phyloP scores from a whole-genome alignment of 345 rosid species.

The Syzygium aqueum region DNA sequence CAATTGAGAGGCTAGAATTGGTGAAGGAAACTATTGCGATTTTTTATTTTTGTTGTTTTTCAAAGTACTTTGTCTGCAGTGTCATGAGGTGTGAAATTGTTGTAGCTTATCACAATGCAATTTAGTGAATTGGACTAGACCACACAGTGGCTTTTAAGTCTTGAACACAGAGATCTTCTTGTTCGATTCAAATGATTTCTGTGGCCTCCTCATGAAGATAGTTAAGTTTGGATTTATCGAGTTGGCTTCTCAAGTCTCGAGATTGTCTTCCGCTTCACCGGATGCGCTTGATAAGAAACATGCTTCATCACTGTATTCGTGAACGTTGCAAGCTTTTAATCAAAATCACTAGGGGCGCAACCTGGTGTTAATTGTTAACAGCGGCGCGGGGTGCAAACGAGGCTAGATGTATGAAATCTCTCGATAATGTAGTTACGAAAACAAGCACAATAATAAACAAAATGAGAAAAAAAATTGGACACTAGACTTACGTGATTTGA shows the following conservation, averaged over 20 bases:
- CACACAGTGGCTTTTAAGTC: background rate
- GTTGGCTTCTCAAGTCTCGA: background rate
- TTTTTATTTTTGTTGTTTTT: background rate
- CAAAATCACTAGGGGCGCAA: background rate
- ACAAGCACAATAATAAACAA: too few relatives aligned
- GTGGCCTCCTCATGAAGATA: background rate
- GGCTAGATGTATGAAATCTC: too few relatives aligned
- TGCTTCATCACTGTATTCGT: background rate
- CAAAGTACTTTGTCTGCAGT: too few relatives aligned
- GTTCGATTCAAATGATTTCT: background rate
- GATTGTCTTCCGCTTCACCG: background rate
- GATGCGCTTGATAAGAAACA: background rate
- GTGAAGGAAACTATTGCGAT: background rate
- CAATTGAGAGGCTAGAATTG: background rate
- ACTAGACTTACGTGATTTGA: too few relatives aligned
- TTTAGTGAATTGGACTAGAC: background rate
- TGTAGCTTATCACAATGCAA: background rate
- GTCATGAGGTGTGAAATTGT: background rate
- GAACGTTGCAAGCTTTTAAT: background rate
- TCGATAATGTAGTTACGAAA: background rate
- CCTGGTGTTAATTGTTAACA: background rate
- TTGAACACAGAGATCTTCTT: background rate
- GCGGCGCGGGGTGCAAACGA: background rate
- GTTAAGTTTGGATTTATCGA: background rate
- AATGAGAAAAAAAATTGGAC: too few relatives aligned